Conservation (phyloP, 2,329 filamentous ascomycete species). For the Thermomyces lanuginosus region DNA sequence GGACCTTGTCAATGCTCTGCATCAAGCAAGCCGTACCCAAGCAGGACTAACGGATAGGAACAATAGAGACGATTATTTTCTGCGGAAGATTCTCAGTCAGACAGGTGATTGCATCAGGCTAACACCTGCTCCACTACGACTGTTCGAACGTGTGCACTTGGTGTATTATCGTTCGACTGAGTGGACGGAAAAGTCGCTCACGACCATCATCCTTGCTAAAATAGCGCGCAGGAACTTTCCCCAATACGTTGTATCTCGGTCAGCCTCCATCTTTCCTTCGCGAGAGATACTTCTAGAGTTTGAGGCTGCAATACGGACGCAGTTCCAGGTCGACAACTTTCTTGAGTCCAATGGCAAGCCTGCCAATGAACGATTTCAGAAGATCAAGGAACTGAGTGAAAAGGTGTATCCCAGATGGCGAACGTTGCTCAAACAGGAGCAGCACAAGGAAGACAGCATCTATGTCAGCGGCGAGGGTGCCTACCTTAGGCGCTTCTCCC, state of each 20-base stretch:
- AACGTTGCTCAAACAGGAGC: conserved; percentile 53
- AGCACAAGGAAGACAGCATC: conserved; percentile 56
- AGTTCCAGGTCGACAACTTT: conserved; percentile 65
- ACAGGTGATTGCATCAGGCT: conserved; percentile 76
- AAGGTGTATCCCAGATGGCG: conserved; percentile 70
- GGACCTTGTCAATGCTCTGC: conserved; percentile 58
- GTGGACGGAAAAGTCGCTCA: conserved; percentile 95
- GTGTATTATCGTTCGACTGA: conserved; percentile 93
- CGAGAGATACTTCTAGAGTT: conserved; percentile 67
- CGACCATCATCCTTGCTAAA: conserved; percentile 82
- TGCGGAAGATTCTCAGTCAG: conserved; percentile 57
- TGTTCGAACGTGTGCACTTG: conserved; percentile 88
- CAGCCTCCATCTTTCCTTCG: conserved; percentile 72
- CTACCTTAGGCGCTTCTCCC: conserved; percentile 77
- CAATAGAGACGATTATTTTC: conserved; percentile 58
- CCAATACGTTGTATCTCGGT: conserved; percentile 75
- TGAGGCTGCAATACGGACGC: conserved; percentile 66
- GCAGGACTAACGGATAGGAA: conserved; percentile 45
- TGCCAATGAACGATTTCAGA: conserved; percentile 46
- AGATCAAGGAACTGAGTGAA: conserved; percentile 56
- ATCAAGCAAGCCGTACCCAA: conserved; percentile 58
- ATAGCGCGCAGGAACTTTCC: conserved; percentile 80
- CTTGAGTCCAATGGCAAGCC: conserved; percentile 63
- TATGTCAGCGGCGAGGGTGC: conserved; percentile 74
- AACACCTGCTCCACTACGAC: conserved; percentile 51